phyloP scores from a whole-genome alignment of 495 filamentous ascomycete species.

The Penicillium egyptiacum region DNA sequence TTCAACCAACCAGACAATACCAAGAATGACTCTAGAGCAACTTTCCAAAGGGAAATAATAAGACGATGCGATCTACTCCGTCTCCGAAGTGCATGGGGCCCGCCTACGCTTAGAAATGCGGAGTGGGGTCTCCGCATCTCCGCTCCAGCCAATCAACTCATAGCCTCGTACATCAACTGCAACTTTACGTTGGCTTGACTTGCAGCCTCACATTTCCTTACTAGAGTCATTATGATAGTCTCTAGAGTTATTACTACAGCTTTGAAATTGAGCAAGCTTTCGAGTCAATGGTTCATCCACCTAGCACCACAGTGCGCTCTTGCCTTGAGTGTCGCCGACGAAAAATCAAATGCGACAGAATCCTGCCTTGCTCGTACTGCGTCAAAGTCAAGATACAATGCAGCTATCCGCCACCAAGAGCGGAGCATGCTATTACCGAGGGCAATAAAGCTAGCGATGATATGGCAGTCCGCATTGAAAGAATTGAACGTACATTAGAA shows the following conservation, averaged over 20 bases:
- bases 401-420: constrained; percentile 19
- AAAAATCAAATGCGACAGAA: constrained; percentile 56
- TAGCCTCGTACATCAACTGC: neutral
- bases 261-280: neutral
- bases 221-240: neutral
- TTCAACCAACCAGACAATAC: neutral
- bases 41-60: neutral
- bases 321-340: constrained; percentile 54
- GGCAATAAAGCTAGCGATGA: neutral
- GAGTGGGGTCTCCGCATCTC: neutral
- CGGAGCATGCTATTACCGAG: neutral
- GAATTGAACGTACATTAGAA: constrained; percentile 14
- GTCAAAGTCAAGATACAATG: constrained; percentile 31
- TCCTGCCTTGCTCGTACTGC: constrained; percentile 51
- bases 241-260: too few species aligned
- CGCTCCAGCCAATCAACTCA: neutral
- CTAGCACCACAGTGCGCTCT: constrained; percentile 18
- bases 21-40: neutral
- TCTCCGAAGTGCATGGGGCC: neutral
- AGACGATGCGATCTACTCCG: neutral
- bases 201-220: neutral
- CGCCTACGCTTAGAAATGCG: constrained; percentile 1
- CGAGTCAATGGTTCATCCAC: neutral
- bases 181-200: neutral
- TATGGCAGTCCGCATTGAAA: constrained; percentile 15